Evolutionary conservation across 768 basidiomycete species (phyloP), one percentile per base, ranked within the genome.

Genomic region (Royoungia palumana): DNA sequence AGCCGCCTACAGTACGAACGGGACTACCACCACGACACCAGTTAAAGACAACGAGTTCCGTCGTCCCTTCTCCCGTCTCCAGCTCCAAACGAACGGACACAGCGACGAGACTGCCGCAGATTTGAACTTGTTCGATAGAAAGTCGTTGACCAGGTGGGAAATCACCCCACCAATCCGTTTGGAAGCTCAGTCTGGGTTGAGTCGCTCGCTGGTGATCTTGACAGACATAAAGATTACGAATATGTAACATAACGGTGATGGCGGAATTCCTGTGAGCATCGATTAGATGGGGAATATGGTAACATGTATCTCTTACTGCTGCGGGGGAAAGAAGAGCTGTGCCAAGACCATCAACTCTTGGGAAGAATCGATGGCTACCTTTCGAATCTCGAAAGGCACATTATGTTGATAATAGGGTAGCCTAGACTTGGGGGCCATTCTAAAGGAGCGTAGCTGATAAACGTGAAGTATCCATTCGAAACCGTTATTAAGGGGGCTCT

Each of bases 191-290:
- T 21, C 57, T 53, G 16, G 64, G 54, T 30, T 68, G 61, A 34
- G 54, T 36, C 24, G 79, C 75, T 42, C 64, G 68, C 25, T 75
- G 69, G 57, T 84, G 81, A 56, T 79, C 78, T 47, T 72, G 75
- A 49, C 79, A 80, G n/a, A 70, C 70, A 70, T 75, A 77, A 43
- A 83, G 62, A 59, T 81, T 71, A 50, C 79, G 76, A 49, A 84
- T 72, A 53, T 79, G 78, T 54, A 84, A 37, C 16, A 54, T 47
- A 52, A 59, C 54, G 14, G 45, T 49, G 44, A 64, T 64, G 14
- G 63, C 58, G 4, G 56, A 56, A 44, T 58, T 61, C 38, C 66
- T 67, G 54, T n/a, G 32, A 35, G 27, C 12, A 21, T 45, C 27
- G 17, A 25, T 51, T 42, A 22, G 12, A 32, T 32, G 2, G 7